Base-by-base conservation (phyloP, 2,329 filamentous ascomycete species). In the Rutstroemia sp. region DNA sequence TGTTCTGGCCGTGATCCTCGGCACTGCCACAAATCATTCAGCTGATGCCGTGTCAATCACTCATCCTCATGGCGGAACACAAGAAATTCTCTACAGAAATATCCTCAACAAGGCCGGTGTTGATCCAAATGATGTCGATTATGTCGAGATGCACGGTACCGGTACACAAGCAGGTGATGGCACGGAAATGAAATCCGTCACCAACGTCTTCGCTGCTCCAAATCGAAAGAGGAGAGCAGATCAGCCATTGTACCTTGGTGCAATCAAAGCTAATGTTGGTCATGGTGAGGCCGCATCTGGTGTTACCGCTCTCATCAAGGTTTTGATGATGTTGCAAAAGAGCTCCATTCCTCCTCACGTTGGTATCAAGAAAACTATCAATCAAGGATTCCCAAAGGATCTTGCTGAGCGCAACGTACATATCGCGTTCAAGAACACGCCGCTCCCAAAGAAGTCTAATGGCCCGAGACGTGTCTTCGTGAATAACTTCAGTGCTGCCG, bases 131-230 rank as follows among this genome's bases (percentile, higher is more conserved):
- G 87, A 92, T 61, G 79, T 95, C 49, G 84, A 84, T 70, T 95
- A 92, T 66, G 85, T 95, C 8, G 90, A 95, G 72, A 90, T 94
- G 85, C 90, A 95, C 70, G 90, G 88, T 14, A 95, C 90, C 2
- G 90, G 90, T 34, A 95, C 89, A 0, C 88, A 94, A 70, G 89
- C 87, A 34, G 90, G 88, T 59, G 90, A 95, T 66, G 85, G 83
- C 7, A 87, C 83, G 4, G 91, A 96, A 70, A 92, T 92, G 86
- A 77, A 82, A 1, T 90, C 86, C 0, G 87, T 95, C 49, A 82
- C 84, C 41, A 79, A 81, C 49, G 75, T 80, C 19, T 87, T 86
- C 63, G 53, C 53, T 8, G 37, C 47, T 1, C 25, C 53, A 45
- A 48, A 51, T 12, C 47, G 47, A 30, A 56, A 56, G 53, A 45